Percentiles rank a stretch among this genome's conserved stretches.
Evolutionary conservation across 176 grass and related monocot species (phyloP).

Genomic region (Leersia perrieri): DNA sequence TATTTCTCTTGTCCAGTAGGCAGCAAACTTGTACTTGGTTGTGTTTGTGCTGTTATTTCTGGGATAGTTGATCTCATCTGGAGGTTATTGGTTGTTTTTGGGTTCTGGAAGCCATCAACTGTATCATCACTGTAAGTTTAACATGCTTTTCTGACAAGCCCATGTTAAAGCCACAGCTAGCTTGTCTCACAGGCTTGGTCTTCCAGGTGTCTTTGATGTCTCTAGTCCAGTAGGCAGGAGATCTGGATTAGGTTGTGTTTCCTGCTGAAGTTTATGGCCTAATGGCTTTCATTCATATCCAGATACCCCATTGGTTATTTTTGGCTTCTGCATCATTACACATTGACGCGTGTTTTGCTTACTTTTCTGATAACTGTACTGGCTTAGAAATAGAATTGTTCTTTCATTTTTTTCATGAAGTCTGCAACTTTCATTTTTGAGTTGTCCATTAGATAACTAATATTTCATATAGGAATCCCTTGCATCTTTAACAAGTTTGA

Average conservation of each 20-base stretch:
- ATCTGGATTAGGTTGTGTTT: background rate
- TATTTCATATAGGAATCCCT: background rate
- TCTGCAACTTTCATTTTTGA: background rate
- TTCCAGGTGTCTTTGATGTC: conserved; percentile 65
- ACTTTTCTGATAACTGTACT: background rate
- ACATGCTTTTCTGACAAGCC: background rate
- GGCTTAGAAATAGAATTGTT: background rate
- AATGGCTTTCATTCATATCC: background rate
- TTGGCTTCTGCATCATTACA: background rate
- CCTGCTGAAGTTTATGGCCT: background rate
- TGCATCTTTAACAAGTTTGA: conserved; percentile 15
- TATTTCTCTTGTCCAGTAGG: background rate
- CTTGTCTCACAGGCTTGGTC: conserved; percentile 78
- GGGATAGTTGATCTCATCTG: background rate
- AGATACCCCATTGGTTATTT: background rate
- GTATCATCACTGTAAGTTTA: background rate
- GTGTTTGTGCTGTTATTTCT: background rate
- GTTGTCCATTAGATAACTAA: background rate
- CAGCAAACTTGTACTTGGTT: background rate
- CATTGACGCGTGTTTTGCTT: background rate
- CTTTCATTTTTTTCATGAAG: background rate
- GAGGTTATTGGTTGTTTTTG: background rate
- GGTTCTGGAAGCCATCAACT: background rate
- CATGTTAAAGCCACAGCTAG: background rate
- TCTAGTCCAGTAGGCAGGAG: background rate